These are phyloP conservation scores for Gonapodya sp. DNA, from an alignment of 192 early-diverging fungal genomes.

Conservation along the genomic window DNA sequence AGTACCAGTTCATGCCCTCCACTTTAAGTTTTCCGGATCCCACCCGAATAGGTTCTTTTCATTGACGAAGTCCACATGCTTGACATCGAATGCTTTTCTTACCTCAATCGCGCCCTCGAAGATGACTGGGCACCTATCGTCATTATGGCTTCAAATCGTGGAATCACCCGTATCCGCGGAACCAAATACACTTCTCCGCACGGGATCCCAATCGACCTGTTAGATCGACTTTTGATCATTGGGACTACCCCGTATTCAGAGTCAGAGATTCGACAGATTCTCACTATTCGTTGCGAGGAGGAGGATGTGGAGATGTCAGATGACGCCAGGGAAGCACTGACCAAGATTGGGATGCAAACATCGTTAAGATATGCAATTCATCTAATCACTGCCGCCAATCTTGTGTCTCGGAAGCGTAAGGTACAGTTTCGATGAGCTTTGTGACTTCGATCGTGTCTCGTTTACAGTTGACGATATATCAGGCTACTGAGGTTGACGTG, in stretches of 20 bases:
- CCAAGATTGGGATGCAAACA: slow-evolving; percentile 83
- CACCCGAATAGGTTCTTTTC: slow-evolving; percentile 61
- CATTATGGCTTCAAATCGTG: slow-evolving; percentile 98
- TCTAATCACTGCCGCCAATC: slow-evolving; percentile 85
- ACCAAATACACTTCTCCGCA: slow-evolving; percentile 95
- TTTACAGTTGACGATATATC: neutral
- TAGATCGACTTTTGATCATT: slow-evolving; percentile 93
- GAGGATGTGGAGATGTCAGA: slow-evolving; percentile 89
- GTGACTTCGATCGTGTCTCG: neutral
- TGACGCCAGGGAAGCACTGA: slow-evolving; percentile 74
- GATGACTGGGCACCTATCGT: slow-evolving; percentile 94
- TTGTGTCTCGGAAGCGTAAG: slow-evolving; percentile 86
- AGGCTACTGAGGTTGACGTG: slow-evolving; percentile 82
- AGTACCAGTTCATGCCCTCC: neutral
- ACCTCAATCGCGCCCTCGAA: slow-evolving; percentile 93
- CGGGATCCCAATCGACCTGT: slow-evolving; percentile 91
- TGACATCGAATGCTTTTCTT: slow-evolving; percentile 99
- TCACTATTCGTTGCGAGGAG: slow-evolving; percentile 83
- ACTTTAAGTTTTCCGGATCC: slow-evolving; percentile 1
- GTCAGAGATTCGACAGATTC: slow-evolving; percentile 77
- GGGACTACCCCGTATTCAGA: slow-evolving; percentile 79
- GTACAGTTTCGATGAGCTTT: slow-evolving; percentile 17
- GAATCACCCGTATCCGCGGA: slow-evolving; percentile 88
- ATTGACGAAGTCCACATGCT: slow-evolving; percentile 99
- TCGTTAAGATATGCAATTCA: slow-evolving; percentile 94